phyloP scores from a whole-genome alignment of 306 rosid species.

The Cucumis sativus region Cucumber_9930_V3 NC_026659.2:13007501-13008000 shows the following conservation, averaged over 20 bases:
- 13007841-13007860: conserved; percentile 17
- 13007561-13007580: conserved; percentile 19
- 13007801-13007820: conserved; percentile 12
- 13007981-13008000: conserved; percentile 12
- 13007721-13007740: neutral
- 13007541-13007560: conserved; percentile 7
- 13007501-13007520: conserved; percentile 16
- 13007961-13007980: conserved; percentile 10
- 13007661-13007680: no score
- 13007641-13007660: neutral
- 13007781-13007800: neutral
- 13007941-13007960: conserved; percentile 10
- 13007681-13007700: neutral
- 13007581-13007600: conserved; percentile 7
- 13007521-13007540: conserved; percentile 15
- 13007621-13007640: neutral
- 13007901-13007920: conserved; percentile 20
- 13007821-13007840: conserved; percentile 18
- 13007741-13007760: conserved; percentile 8
- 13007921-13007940: conserved; percentile 16
- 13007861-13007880: conserved; percentile 17
- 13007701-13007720: neutral
- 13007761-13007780: neutral
- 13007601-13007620: conserved; percentile 2
- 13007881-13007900: conserved; percentile 17